These are phyloP conservation scores for Glomus cerebriforme DNA, from an alignment of 192 early-diverging fungal genomes.

Conservation along the genomic window DNA sequence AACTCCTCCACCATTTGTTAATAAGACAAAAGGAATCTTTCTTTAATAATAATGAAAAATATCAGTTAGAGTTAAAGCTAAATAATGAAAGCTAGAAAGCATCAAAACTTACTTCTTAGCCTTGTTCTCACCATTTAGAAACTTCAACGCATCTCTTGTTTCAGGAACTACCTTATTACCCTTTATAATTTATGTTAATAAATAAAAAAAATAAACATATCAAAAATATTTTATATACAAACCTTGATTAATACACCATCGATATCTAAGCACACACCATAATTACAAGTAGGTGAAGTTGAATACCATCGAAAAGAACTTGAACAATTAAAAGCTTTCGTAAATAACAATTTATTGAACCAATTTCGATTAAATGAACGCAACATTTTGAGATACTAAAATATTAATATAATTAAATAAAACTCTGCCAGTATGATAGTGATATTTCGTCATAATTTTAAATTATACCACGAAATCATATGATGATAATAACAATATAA, in stretches of 20 bases:
- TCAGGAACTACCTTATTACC: conserved; percentile 70
- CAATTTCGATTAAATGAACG: background rate
- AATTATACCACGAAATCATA: too few species aligned
- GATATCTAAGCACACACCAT: conserved; percentile 67
- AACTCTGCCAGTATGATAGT: too few species aligned
- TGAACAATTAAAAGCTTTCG: background rate
- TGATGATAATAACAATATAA: too few species aligned
- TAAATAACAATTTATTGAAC: background rate
- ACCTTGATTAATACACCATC: conserved; percentile 90
- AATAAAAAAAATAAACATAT: background rate
- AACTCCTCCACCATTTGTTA: conserved; percentile 91
- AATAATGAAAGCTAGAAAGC: background rate
- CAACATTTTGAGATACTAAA: background rate
- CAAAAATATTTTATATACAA: background rate
- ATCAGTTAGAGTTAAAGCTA: background rate
- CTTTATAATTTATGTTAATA: conserved; percentile 32
- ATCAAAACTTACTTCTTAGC: conserved; percentile 37
- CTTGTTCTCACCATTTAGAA: conserved; percentile 63
- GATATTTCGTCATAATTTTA: too few species aligned
- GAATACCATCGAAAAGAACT: background rate
- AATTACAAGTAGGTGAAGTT: background rate
- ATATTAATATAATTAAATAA: background rate
- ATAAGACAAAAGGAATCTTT: conserved; percentile 72
- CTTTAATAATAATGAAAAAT: conserved; percentile 33
- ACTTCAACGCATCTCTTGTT: conserved; percentile 63